A percentile compares a stretch with the other conserved stretches of the same genome.
Evolutionary conservation across 305 asterid genomes (phyloP).

Genomic region (Lippia alba): DNA sequence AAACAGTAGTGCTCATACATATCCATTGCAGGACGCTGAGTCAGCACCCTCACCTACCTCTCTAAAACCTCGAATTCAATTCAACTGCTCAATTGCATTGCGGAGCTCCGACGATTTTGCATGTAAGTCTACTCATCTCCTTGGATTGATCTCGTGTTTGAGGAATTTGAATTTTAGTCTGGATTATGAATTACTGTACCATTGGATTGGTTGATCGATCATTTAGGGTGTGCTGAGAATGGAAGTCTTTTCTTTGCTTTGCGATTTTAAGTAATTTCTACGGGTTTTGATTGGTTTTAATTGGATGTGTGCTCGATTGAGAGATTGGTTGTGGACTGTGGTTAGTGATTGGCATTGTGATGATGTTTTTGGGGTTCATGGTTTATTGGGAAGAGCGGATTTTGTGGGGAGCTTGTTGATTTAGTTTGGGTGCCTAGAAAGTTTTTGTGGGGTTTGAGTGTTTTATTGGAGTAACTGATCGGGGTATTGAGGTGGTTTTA

Average conservation of each 20-base stretch:
- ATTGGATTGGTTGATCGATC: constrained; percentile 14
- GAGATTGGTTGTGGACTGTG: not conserved
- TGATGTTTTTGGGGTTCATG: constrained; percentile 15
- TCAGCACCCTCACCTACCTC: constrained; percentile 36
- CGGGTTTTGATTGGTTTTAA: not conserved
- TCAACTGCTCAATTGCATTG: constrained; percentile 8
- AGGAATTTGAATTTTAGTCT: constrained; percentile 1
- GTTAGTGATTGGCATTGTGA: constrained; percentile 13
- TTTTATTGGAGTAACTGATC: constrained; percentile 23
- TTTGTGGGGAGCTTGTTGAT: constrained; percentile 13
- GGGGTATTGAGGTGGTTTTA: not conserved
- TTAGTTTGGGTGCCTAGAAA: constrained; percentile 2
- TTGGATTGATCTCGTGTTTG: constrained; percentile 18
- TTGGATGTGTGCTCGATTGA: constrained; percentile 4
- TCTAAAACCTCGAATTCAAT: constrained; percentile 5
- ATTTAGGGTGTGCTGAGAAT: constrained; percentile 22
- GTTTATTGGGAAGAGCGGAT: constrained; percentile 7
- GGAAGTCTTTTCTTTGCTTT: constrained; percentile 1
- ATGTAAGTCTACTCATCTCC: constrained; percentile 26
- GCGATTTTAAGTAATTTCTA: not conserved
- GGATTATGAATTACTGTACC: not conserved
- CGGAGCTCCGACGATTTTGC: not conserved
- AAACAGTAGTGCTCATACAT: constrained; percentile 14
- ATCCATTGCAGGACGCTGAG: constrained; percentile 38
- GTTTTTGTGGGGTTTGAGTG: constrained; percentile 4